Conservation (phyloP, 2,329 filamentous ascomycete genomes). For the Botryosphaeria dothidea region DNA sequence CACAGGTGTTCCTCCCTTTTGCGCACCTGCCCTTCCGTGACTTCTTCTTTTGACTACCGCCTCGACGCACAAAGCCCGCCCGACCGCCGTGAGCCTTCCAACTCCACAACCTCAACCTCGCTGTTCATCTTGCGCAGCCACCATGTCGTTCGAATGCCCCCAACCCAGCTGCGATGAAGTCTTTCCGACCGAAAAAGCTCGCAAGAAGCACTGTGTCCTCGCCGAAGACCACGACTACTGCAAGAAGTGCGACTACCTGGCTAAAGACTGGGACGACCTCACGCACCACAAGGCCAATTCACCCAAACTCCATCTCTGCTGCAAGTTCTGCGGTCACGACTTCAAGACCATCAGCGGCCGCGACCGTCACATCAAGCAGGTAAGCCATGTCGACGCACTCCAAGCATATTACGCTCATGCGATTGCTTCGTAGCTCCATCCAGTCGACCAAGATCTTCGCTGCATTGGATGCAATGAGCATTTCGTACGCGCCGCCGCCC, state of each 20-base stretch:
- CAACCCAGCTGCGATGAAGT: slow-evolving; percentile 46
- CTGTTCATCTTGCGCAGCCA: background rate
- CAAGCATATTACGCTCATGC: background rate
- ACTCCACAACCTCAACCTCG: background rate
- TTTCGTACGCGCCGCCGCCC: slow-evolving; percentile 50
- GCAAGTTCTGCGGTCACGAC: slow-evolving; percentile 58
- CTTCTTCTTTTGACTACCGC: background rate
- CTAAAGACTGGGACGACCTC: slow-evolving; percentile 45
- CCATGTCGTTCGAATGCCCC: slow-evolving; percentile 38
- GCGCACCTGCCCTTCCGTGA: background rate
- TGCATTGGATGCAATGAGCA: slow-evolving; percentile 54
- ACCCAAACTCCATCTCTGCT: slow-evolving; percentile 50
- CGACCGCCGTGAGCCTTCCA: background rate
- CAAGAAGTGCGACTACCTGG: slow-evolving; percentile 47
- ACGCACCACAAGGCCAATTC: slow-evolving; percentile 49
- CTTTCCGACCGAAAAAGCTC: slow-evolving; percentile 48
- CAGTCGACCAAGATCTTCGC: slow-evolving; percentile 49
- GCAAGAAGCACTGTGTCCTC: slow-evolving; percentile 54
- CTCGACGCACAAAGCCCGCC: background rate
- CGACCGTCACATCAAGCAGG: slow-evolving; percentile 53
- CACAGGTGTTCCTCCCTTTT: background rate
- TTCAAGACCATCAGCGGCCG: slow-evolving; percentile 56
- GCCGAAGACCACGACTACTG: slow-evolving; percentile 49
- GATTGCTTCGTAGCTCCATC: slow-evolving; percentile 45
- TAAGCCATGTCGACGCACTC: slow-evolving; percentile 40